Evolutionary conservation across 148 eudicot genomes (phyloP), one percentile per base, ranked within the genome.

Genomic region (Mesembryanthemum crystallinum): DNA sequence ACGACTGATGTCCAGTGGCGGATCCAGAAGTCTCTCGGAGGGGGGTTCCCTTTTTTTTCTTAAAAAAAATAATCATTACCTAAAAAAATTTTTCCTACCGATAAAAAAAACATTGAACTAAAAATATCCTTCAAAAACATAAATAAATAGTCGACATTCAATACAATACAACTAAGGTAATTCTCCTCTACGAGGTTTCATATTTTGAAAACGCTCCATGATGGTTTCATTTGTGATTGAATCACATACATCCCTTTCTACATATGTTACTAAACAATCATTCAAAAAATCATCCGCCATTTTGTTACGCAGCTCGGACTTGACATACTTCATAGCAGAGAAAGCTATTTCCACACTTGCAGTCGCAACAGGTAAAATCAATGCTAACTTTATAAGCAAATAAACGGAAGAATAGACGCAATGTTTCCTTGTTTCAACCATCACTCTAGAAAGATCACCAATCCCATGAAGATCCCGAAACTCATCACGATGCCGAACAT

Each of bases 331-430:
- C 67, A 64, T 64, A 28, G 67, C 9, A 17, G 39, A 64, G 29
- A 54, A 71, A 1, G 61, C 39, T 21, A 27, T 71, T 71, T 71
- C 43, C 39, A 71, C 73, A 52, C 42, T 71, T 27, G 73, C 62
- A 30, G 62, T 71, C 1, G 62, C 73, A 30, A 71, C 62, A 0
- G 73, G 43, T 18, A 71, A 32, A 52, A 71, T 12, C 42, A 71
- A 52, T 24, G 76, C 76, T 24, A 73, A 11, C 25, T 72, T 58
- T 33, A n/a, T 32, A 21, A 72, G 64, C 12, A 28, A 3, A 28
- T 71, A 28, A 1, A 71, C 43, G 1, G 17, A 37, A 20, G 29
- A 11, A 58, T 23, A 55, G 3, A n/a, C 10, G 10, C 12, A 1
- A 33, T 72, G 47, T 3, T 23, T 30, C 15, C n/a, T n/a, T 72